phyloP scores from a whole-genome alignment of 352 stramenopile species.

The Peronosclerospora sorghi region DNA sequence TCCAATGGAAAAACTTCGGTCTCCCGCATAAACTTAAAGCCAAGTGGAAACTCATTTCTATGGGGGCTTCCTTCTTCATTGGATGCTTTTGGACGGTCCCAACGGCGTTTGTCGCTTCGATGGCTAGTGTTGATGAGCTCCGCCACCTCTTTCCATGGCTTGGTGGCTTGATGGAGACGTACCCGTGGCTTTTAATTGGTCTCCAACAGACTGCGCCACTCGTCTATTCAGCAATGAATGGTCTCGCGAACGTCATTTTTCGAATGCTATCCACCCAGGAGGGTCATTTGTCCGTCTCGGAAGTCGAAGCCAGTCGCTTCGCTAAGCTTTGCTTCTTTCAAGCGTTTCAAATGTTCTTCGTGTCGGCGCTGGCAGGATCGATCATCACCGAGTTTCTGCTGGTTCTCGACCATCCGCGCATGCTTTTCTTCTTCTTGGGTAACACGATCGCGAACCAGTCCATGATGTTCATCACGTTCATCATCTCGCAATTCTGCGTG shows the following conservation, averaged over 20 bases:
- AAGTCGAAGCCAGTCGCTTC: conserved; percentile 61
- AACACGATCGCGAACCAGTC: conserved; percentile 63
- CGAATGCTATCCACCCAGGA: conserved; percentile 49
- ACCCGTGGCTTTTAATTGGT: conserved; percentile 39
- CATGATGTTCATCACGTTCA: conserved; percentile 75
- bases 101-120: conserved; percentile 64
- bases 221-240: conserved; percentile 59
- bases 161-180: conserved; percentile 24
- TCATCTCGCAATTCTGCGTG: conserved; percentile 61
- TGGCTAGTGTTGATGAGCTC: conserved; percentile 57
- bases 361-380: conserved; percentile 55
- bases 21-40: conserved; percentile 42
- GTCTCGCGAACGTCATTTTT: conserved; percentile 55
- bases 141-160: conserved; percentile 41
- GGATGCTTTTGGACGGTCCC: conserved; percentile 74
- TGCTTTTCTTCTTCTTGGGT: conserved; percentile 60
- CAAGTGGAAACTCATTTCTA: conserved; percentile 52
- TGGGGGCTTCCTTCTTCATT: conserved; percentile 39
- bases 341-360: conserved; percentile 78
- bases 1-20: conserved; percentile 75
- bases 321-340: conserved; percentile 71
- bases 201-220: conserved; percentile 59
- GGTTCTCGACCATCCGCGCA: conserved; percentile 50
- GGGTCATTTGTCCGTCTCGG: conserved; percentile 51
- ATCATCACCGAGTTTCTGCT: conserved; percentile 45